phyloP scores from a whole-genome alignment of 305 asterid species.

The Solanum chacoense region DNA sequence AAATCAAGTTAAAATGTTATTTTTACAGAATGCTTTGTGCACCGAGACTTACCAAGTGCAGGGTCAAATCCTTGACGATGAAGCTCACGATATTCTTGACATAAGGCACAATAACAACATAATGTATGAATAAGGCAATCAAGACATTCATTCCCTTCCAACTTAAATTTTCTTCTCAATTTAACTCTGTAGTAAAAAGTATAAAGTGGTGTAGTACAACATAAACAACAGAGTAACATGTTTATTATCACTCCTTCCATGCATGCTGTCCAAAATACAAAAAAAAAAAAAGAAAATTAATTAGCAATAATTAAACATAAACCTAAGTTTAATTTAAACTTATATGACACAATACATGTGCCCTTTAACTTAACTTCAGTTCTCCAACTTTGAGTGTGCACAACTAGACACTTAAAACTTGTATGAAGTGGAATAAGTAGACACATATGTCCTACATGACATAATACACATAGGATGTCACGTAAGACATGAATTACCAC shows the following conservation, averaged over 20 bases:
- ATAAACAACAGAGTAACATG: background rate
- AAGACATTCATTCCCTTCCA: slow-evolving; percentile 12
- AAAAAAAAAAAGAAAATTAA: no score
- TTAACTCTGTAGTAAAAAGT: slow-evolving; percentile 9
- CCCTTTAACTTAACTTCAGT: background rate
- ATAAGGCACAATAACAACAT: slow-evolving; percentile 20
- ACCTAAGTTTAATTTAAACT: background rate
- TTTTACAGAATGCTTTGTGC: background rate
- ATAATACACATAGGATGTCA: background rate
- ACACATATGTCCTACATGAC: background rate
- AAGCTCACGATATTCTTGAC: slow-evolving; percentile 32
- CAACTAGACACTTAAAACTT: background rate
- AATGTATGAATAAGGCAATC: slow-evolving; percentile 19
- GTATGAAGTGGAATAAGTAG: background rate
- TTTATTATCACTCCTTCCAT: slow-evolving; percentile 17
- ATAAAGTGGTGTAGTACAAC: slow-evolving; percentile 2
- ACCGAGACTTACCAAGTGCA: slow-evolving; percentile 10
- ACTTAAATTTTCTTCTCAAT: slow-evolving; percentile 19
- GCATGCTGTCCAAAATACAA: slow-evolving; percentile 7
- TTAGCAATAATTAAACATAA: background rate
- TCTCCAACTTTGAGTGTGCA: background rate
- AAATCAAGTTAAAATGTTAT: background rate
- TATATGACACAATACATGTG: background rate
- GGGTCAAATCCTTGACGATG: slow-evolving; percentile 29
- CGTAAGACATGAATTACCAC: background rate